Conservation (phyloP, 1,139 yeast species). For the Geotrichum macrosporum region DNA sequence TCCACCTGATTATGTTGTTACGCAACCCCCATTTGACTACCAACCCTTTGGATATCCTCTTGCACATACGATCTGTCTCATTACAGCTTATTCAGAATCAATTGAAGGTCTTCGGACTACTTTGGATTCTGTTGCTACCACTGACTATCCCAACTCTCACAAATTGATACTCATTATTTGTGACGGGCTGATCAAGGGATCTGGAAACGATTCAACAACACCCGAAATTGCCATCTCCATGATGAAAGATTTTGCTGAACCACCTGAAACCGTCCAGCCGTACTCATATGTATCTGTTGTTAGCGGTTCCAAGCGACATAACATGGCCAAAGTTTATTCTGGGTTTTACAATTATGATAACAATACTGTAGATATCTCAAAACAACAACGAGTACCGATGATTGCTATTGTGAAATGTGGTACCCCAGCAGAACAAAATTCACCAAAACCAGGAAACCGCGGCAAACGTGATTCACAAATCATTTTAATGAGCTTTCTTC, state of each 20-base stretch:
- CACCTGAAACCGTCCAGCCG: constrained; percentile 29
- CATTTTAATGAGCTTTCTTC: constrained; percentile 36
- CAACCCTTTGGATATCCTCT: constrained; percentile 87
- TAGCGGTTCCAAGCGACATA: constrained; percentile 33
- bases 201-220: constrained; percentile 31
- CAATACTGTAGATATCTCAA: constrained; percentile 48
- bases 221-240: constrained; percentile 36
- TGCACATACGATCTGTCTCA: constrained; percentile 42
- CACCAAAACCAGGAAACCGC: constrained; percentile 40
- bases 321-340: constrained; percentile 35
- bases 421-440: constrained; percentile 36
- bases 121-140: constrained; percentile 33
- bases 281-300: constrained; percentile 35
- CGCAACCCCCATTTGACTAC: constrained; percentile 85
- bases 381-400: constrained; percentile 62
- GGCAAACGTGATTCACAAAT: constrained; percentile 40
- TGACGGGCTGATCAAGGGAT: constrained; percentile 35
- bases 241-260: constrained; percentile 57
- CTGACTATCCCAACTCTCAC: constrained; percentile 33
- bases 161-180: constrained; percentile 35
- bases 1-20: constrained; percentile 65
- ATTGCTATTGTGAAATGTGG: constrained; percentile 37
- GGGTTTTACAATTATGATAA: constrained; percentile 42
- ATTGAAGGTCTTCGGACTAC: constrained; percentile 33
- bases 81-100: constrained; percentile 37